Evolutionary conservation across 805 yeast genomes (phyloP).

Genomic region (Starmerella potacharoeniae): DNA sequence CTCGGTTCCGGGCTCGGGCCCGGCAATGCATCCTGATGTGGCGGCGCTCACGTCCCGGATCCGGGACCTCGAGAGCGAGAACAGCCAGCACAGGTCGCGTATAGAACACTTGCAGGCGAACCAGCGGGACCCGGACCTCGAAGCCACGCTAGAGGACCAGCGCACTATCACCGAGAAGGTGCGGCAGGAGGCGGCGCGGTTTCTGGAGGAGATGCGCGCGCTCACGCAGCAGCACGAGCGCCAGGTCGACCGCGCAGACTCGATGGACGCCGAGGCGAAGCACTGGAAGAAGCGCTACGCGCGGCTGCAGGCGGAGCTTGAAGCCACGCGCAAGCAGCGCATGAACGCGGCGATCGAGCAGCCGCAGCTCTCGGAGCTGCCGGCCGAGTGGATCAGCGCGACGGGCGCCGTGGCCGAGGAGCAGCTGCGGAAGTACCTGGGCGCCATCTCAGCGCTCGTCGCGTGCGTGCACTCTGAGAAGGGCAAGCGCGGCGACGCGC

Average conservation of each 20-base stretch:
- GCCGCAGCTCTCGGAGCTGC: constrained; percentile 4
- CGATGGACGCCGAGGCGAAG: constrained; percentile 27
- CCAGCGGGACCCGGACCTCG: constrained; percentile 11
- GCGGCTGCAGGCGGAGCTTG: constrained; percentile 25
- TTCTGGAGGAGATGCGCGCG: constrained; percentile 31
- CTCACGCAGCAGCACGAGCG: constrained; percentile 26
- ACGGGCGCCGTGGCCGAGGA: constrained; percentile 25
- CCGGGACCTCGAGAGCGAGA: not conserved
- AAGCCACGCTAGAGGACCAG: constrained; percentile 21
- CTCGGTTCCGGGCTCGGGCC: too few species aligned
- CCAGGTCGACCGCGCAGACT: constrained; percentile 22
- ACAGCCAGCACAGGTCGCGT: not conserved
- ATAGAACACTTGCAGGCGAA: not conserved
- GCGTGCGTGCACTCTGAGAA: constrained; percentile 22
- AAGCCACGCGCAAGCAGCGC: constrained; percentile 13
- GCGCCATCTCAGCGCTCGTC: constrained; percentile 28
- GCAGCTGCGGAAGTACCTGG: constrained; percentile 26
- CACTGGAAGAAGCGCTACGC: constrained; percentile 30
- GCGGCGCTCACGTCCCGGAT: not conserved
- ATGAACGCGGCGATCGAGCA: constrained; percentile 15
- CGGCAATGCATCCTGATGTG: not conserved
- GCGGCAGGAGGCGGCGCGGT: constrained; percentile 29
- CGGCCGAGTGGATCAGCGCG: constrained; percentile 2
- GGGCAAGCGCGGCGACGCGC: constrained; percentile 19
- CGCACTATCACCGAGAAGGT: constrained; percentile 29